Base-by-base conservation (phyloP, 2,329 filamentous ascomycete genomes). In the Amauroascus verrucosus region DNA sequence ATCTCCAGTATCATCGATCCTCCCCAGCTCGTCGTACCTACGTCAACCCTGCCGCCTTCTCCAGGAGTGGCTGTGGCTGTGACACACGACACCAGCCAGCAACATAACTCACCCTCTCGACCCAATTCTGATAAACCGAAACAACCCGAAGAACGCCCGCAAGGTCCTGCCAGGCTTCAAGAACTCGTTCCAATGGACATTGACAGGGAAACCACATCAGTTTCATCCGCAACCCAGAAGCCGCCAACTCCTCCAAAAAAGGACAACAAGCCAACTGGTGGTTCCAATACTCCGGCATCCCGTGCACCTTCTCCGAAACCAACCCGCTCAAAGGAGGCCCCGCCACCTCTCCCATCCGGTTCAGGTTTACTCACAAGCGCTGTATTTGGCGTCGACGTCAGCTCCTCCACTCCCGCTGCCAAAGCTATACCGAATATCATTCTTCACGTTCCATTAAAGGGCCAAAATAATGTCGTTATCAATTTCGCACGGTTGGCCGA, bases 401-500 rank as follows among this genome's bases (percentile, higher is more conserved):
- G 70, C 45, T 71, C 70, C 22, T 67, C 76, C 8, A 70, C 74
- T 44, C 73, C 69, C 45, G 65, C 64, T 40, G 59, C 67, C 3
- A 72, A 66, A 37, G 64, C 75, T 54, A 80, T 79, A 2, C 89
- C 83, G 38, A 95, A 82, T 3, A 95, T 98, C 58, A 80, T 94
- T 51, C 78, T 98, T 16, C 83, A 86, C 53, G 84, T 98, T 54
- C 82, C 86, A 0, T 77, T 98, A 37, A 80, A 84, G 54, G 87
- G 88, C 38, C 83, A 87, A 61, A 85, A 81, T 33, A 95, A 95
- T 67, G 88, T 91, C 60, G 91, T 94, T 57, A 82, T 98, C 71
- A 97, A 97, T 68, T 96, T 97, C 60, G 90, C 91, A 63, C 87
- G 88, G 43, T 77, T 97, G 70, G 93, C 94, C 9, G 88, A 95